Conservation (phyloP, 495 filamentous ascomycete genomes). For the Elasticomyces elasticus region DNA sequence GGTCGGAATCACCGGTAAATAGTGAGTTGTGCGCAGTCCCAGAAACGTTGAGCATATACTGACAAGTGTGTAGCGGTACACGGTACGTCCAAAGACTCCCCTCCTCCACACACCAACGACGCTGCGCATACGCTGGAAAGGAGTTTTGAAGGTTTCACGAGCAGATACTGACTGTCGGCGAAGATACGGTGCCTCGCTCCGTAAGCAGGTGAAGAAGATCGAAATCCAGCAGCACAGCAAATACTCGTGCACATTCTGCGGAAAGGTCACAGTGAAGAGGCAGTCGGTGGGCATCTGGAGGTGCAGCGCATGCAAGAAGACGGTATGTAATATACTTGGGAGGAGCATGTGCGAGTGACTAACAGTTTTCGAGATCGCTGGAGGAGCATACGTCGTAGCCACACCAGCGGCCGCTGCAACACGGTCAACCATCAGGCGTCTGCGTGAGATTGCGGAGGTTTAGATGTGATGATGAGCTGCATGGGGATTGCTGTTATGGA, state of each 20-base stretch:
- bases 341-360: constrained; percentile 28
- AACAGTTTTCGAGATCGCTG: constrained; percentile 61
- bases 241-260: constrained; percentile 92
- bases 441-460: constrained; percentile 96
- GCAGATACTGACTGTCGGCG: background rate
- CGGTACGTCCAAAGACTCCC: background rate
- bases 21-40: constrained; percentile 15
- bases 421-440: constrained; percentile 91
- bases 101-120: background rate
- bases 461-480: constrained; percentile 29
- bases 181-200: constrained; percentile 96
- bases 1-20: constrained; percentile 73
- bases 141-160: background rate
- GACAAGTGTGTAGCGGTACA: constrained; percentile 20
- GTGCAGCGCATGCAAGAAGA: constrained; percentile 72
- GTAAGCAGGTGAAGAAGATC: constrained; percentile 99
- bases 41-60: background rate
- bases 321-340: constrained; percentile 7
- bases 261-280: constrained; percentile 88
- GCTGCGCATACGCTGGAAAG: background rate
- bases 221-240: constrained; percentile 94
- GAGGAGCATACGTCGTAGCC: constrained; percentile 94
- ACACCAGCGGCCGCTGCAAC: constrained; percentile 94
- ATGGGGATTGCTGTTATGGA: constrained; percentile 17
- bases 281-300: constrained; percentile 91